phyloP scores from a whole-genome alignment of 1,284 basidiomycete species.

The Fomitopsis palustris region DNA sequence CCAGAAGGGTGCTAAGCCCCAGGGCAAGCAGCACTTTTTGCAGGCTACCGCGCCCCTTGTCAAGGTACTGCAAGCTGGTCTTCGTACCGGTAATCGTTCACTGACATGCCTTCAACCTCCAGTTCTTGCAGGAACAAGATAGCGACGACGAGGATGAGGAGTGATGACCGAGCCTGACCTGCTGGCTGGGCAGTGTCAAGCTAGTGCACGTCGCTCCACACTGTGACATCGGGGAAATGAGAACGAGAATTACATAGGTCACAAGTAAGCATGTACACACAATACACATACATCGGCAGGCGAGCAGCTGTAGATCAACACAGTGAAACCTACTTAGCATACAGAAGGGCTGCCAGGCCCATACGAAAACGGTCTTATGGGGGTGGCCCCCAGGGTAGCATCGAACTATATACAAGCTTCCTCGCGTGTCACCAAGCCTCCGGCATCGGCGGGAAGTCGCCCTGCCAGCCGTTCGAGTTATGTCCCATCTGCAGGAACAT shows the following conservation, averaged over 20 bases:
- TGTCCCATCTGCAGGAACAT: conserved; percentile 78
- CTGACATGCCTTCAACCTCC: conserved; percentile 11
- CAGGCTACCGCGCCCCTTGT: conserved; percentile 86
- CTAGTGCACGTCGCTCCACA: not conserved
- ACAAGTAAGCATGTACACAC: not conserved
- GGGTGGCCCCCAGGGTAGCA: not conserved
- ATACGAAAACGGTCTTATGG: not conserved
- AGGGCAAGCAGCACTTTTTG: conserved; percentile 93
- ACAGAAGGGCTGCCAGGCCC: not conserved
- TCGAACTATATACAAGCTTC: not conserved
- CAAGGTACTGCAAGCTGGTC: conserved; percentile 53
- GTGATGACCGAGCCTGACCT: conserved; percentile 13
- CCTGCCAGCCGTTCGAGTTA: conserved; percentile 62
- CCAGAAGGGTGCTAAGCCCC: conserved; percentile 92
- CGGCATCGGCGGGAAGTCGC: conserved; percentile 71
- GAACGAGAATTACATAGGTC: not conserved
- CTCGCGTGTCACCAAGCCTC: conserved; percentile 64
- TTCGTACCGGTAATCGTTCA: not conserved
- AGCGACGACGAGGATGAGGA: conserved; percentile 75
- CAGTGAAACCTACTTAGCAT: not conserved
- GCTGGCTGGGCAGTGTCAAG: too few species aligned
- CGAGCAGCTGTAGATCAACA: not conserved
- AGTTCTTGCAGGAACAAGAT: conserved; percentile 83
- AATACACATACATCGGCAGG: not conserved
- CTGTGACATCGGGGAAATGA: not conserved